Conservation (phyloP, 2,329 filamentous ascomycete species). For the Cladorrhinum sp. region DNA sequence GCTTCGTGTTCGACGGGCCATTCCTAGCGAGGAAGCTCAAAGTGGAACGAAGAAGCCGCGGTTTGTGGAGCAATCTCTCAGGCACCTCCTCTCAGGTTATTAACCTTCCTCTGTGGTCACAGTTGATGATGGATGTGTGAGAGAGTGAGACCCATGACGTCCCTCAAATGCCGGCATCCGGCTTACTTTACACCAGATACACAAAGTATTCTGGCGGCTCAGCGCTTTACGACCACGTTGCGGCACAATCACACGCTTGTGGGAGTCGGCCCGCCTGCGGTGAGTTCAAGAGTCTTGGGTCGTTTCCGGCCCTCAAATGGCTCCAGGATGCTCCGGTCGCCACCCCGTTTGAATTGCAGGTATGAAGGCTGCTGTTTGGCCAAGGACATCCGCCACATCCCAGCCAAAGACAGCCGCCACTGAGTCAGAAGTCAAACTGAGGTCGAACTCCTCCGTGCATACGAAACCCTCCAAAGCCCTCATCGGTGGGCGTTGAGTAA, state of each 20-base stretch:
- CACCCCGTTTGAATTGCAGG: neutral
- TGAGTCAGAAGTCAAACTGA: neutral
- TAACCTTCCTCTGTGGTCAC: neutral
- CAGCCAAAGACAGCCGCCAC: neutral
- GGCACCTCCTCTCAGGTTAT: neutral
- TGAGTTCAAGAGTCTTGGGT: neutral
- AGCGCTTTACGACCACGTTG: too few relatives aligned
- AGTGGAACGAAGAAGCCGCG: neutral
- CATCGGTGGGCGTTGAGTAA: too few relatives aligned
- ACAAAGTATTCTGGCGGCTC: neutral
- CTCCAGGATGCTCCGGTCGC: neutral
- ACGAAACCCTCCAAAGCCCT: neutral
- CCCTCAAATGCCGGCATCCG: constrained; percentile 3
- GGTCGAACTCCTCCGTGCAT: neutral
- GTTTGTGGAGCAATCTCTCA: neutral
- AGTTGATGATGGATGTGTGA: neutral
- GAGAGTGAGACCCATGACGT: neutral
- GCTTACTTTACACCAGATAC: neutral
- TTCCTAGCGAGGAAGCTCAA: neutral
- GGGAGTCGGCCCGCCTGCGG: neutral
- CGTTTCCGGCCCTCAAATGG: neutral
- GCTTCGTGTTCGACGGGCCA: neutral
- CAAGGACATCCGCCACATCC: neutral
- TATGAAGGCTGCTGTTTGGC: neutral
- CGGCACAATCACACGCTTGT: neutral